Percentiles rank a stretch among this genome's conserved stretches.
These are phyloP conservation scores for Cystofilobasidium bisporidii DNA, from an alignment of 768 basidiomycete genomes.

Conservation along the genomic window DNA sequence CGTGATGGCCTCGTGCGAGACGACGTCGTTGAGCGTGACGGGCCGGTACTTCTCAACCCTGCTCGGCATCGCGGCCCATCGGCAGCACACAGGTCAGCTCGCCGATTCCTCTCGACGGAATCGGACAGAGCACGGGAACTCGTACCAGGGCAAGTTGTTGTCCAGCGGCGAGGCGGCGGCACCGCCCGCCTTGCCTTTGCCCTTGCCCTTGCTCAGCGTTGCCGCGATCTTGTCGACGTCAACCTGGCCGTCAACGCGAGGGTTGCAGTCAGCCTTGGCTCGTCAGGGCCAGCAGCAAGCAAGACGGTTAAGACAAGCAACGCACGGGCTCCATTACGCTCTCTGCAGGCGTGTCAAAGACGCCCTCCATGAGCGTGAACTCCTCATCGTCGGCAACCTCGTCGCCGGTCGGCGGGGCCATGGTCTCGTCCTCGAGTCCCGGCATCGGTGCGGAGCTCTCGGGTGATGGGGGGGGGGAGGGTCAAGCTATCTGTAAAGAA, in stretches of 20 bases:
- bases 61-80: not conserved
- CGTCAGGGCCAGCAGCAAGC: no score
- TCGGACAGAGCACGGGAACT: constrained; percentile 15
- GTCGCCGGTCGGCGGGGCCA: not conserved
- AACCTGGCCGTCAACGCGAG: not conserved
- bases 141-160: constrained; percentile 78
- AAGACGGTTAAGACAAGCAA: not conserved
- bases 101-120: not conserved
- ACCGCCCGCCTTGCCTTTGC: not conserved
- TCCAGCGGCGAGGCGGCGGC: constrained; percentile 31
- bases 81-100: not conserved
- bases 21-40: constrained; percentile 80
- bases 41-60: constrained; percentile 99
- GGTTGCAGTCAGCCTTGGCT: no score
- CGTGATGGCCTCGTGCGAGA: constrained; percentile 92
- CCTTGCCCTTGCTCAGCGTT: not conserved
- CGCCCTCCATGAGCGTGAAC: not conserved
- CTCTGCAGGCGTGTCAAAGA: not conserved
- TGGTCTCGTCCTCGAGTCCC: not conserved
- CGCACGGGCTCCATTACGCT: not conserved
- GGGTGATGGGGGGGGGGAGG: no score
- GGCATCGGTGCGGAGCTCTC: not conserved
- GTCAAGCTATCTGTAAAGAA: no score
- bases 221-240: constrained; percentile 8
- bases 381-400: not conserved